These are phyloP conservation scores for Penicillium palitans DNA, from an alignment of 2,329 filamentous ascomycete genomes.

Conservation along the genomic window DNA sequence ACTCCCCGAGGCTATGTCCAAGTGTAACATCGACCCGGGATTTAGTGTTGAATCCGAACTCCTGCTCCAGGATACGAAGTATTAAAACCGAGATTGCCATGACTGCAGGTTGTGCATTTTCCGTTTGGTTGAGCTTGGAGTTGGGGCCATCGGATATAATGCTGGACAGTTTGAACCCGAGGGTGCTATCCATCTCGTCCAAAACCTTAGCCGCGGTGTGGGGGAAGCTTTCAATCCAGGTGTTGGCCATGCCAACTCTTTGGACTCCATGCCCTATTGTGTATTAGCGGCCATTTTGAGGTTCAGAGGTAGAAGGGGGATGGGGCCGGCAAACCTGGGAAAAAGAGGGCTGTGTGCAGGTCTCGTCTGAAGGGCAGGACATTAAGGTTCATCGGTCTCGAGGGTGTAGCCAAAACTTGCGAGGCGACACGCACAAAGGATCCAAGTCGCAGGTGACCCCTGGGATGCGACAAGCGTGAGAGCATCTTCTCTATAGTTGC, in stretches of 20 bases:
- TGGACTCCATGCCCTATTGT: conserved; percentile 79
- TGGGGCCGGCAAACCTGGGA: conserved; percentile 40
- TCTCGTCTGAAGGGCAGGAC: conserved; percentile 8
- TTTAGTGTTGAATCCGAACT: conserved; percentile 73
- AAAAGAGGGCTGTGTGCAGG: conserved; percentile 50
- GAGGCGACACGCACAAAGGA: not conserved
- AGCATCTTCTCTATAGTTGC: conserved; percentile 25
- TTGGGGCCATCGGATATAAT: conserved; percentile 81
- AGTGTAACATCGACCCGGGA: conserved; percentile 78
- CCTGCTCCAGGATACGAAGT: conserved; percentile 78
- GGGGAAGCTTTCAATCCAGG: conserved; percentile 87
- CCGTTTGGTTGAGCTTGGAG: conserved; percentile 72
- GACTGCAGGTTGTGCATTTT: conserved; percentile 90
- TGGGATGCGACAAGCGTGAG: conserved; percentile 5
- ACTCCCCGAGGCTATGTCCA: conserved; percentile 90
- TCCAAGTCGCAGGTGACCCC: not conserved
- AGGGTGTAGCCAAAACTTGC: not conserved
- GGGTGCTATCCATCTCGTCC: conserved; percentile 78
- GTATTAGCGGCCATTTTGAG: conserved; percentile 13
- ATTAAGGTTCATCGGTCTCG: conserved; percentile 1
- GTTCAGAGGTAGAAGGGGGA: not conserved
- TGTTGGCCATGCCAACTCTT: conserved; percentile 79
- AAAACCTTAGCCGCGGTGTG: conserved; percentile 71
- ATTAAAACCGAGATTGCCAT: conserved; percentile 94
- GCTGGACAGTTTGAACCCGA: conserved; percentile 72